These are phyloP conservation scores for Populus hybrid DNA, from an alignment of 441 rosid genomes.

Conservation along the genomic window DNA sequence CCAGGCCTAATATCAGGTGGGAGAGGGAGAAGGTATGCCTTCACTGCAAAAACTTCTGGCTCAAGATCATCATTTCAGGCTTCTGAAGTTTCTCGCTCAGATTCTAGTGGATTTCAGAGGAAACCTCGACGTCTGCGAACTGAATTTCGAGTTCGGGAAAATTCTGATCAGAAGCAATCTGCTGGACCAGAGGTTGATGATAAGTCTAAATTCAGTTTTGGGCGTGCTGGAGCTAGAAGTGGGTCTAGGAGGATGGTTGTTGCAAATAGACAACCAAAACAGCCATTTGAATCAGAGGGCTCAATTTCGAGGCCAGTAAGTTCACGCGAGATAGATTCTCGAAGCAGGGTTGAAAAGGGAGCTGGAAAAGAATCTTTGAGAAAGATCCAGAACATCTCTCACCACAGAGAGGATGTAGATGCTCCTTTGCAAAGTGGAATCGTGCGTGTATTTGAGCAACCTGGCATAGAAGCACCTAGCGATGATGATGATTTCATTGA, in stretches of 20 bases:
- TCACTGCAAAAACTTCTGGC: constrained; percentile 49
- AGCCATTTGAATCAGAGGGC: constrained; percentile 43
- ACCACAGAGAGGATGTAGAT: constrained; percentile 56
- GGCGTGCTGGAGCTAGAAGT: constrained; percentile 40
- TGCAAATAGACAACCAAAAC: constrained; percentile 55
- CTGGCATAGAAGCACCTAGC: constrained; percentile 89
- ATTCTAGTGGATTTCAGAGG: constrained; percentile 60
- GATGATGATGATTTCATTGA: constrained; percentile 96
- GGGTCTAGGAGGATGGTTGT: constrained; percentile 46
- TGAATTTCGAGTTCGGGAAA: constrained; percentile 79
- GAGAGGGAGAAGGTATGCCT: constrained; percentile 47
- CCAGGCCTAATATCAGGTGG: constrained; percentile 39
- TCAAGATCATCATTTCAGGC: constrained; percentile 42
- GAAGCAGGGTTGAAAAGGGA: constrained; percentile 45
- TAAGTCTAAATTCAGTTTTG: constrained; percentile 46
- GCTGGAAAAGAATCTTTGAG: constrained; percentile 43
- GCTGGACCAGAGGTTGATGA: constrained; percentile 39
- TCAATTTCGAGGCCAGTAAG: constrained; percentile 30
- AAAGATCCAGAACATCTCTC: constrained; percentile 41
- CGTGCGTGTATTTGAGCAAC: constrained; percentile 81
- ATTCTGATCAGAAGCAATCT: constrained; percentile 37
- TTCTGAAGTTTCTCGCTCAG: constrained; percentile 51
- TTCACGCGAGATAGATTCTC: constrained; percentile 40
- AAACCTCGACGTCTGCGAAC: constrained; percentile 57
- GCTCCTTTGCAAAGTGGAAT: constrained; percentile 78